A percentile compares a stretch with the other conserved stretches of the same genome.
Evolutionary conservation across 2,329 filamentous ascomycete species (phyloP).

Genomic region (Aspergillus fischeri): DNA sequence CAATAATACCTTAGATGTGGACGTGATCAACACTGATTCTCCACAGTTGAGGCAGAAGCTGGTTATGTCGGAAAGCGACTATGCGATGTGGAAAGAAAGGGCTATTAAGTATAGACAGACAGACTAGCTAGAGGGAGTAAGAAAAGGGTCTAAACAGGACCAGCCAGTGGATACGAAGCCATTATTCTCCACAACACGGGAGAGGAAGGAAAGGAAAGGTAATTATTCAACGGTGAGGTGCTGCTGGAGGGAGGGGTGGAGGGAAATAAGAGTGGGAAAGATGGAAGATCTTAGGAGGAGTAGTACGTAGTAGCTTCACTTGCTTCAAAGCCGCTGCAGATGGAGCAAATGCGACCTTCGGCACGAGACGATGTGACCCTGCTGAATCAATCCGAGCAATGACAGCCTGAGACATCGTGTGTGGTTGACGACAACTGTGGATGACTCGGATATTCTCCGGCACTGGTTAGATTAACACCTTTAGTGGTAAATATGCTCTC

Average conservation of each 20-base stretch:
- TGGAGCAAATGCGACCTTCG: conserved; percentile 31
- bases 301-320: not conserved
- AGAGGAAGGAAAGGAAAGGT: conserved; percentile 5
- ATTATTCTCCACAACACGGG: conserved; percentile 12
- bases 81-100: not conserved
- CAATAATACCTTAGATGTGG: not conserved
- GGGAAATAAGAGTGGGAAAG: conserved; percentile 5
- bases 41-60: not conserved
- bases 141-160: conserved; percentile 19
- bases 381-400: conserved; percentile 1
- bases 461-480: not conserved
- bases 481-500: not conserved
- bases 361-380: conserved; percentile 34
- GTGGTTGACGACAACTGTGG: not conserved
- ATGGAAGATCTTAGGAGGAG: conserved; percentile 2
- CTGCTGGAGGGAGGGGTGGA: conserved; percentile 1
- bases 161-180: conserved; percentile 19
- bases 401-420: not conserved
- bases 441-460: not conserved
- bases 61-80: not conserved
- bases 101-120: conserved; percentile 7
- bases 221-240: not conserved
- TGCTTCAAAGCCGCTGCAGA: conserved; percentile 10
- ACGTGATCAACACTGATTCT: not conserved
- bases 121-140: conserved; percentile 2